Conservation (phyloP, 1,139 yeast genomes). For the Nakaseomyces delphensis region DNA sequence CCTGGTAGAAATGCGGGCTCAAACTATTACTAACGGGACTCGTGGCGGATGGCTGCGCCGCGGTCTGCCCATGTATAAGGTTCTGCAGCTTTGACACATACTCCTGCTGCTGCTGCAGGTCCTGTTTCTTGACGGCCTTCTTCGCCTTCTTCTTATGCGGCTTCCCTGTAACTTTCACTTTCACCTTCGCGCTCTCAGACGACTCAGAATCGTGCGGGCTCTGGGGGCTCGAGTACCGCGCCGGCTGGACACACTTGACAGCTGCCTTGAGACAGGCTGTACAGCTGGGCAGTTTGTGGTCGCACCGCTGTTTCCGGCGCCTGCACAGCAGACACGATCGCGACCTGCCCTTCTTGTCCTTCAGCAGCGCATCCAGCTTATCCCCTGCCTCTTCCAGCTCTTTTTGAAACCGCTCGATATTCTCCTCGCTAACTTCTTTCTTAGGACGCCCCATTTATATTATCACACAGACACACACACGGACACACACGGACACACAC, state of each 20-base stretch:
- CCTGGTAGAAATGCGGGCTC: slow-evolving; percentile 1
- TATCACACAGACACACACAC: too few species aligned
- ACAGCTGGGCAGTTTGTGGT: slow-evolving; percentile 51
- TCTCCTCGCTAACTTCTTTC: slow-evolving; percentile 29
- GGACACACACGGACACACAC: too few species aligned
- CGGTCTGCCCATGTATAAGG: slow-evolving; percentile 1
- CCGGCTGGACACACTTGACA: slow-evolving; percentile 50
- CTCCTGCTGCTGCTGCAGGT: slow-evolving; percentile 2
- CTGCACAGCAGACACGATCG: slow-evolving; percentile 46
- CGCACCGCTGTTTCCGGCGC: slow-evolving; percentile 49
- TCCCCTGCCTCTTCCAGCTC: slow-evolving; percentile 31
- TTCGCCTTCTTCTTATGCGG: slow-evolving; percentile 6
- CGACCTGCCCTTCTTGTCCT: slow-evolving; percentile 42
- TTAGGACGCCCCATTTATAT: slow-evolving; percentile 31
- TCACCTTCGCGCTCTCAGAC: not conserved
- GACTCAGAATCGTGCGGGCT: slow-evolving; percentile 3
- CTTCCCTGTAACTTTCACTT: not conserved
- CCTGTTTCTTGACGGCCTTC: slow-evolving; percentile 11
- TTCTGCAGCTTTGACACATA: slow-evolving; percentile 1
- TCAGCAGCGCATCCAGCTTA: slow-evolving; percentile 22
- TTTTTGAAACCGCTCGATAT: slow-evolving; percentile 28
- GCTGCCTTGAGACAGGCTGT: slow-evolving; percentile 54
- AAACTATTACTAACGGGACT: not conserved
- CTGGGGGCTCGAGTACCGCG: slow-evolving; percentile 35
- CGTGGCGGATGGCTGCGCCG: too few species aligned